Conservation (phyloP, 1,284 basidiomycete genomes). For the Ganoderma sp. region DNA sequence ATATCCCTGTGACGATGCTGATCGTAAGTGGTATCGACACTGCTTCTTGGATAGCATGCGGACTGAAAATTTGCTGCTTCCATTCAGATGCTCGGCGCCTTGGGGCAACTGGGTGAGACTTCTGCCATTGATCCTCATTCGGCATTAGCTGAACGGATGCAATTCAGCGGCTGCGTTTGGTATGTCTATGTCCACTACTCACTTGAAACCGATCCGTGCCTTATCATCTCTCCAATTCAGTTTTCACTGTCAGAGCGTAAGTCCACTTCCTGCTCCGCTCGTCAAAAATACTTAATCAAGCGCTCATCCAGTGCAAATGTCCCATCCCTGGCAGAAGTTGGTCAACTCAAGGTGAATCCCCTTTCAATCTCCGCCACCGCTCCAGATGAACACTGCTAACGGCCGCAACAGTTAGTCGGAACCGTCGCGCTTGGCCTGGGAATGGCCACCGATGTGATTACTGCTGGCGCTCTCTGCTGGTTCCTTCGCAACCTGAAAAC, state of each 20-base stretch:
- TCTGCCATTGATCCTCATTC: background rate
- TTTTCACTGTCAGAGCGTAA: conserved; percentile 30
- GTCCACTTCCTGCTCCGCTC: conserved; percentile 3
- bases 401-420: conserved; percentile 45
- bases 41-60: background rate
- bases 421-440: conserved; percentile 51
- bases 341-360: conserved; percentile 24
- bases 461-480: conserved; percentile 56
- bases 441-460: conserved; percentile 54
- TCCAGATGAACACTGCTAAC: background rate
- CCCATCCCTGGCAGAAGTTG: conserved; percentile 23
- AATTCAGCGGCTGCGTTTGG: conserved; percentile 27
- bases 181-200: conserved; percentile 12
- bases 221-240: conserved; percentile 11
- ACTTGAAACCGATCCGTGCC: background rate
- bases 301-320: conserved; percentile 16
- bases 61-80: conserved; percentile 4
- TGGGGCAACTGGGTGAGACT: conserved; percentile 26
- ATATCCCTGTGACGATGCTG: conserved; percentile 57
- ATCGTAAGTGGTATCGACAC: conserved; percentile 53
- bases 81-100: conserved; percentile 28
- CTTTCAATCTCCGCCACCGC: background rate
- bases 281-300: background rate
- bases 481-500: conserved; percentile 59
- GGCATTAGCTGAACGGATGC: conserved; percentile 1